phyloP scores from a whole-genome alignment of 176 grass and related monocot genomes.

The Echinochloa phyllopogon region DNA sequence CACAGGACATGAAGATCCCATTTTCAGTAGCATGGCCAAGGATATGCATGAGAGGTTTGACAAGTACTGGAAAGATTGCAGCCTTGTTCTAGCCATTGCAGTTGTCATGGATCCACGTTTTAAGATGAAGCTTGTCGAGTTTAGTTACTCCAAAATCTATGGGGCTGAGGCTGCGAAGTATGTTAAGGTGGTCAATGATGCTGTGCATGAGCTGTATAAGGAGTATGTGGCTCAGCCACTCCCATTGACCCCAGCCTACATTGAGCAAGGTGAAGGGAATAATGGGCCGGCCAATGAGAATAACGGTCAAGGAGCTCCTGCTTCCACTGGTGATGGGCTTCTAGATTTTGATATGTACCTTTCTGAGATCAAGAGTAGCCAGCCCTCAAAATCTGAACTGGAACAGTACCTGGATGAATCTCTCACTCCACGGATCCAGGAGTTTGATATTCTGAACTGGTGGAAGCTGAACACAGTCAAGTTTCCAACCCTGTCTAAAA shows the following conservation, averaged over 20 bases:
- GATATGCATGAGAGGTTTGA: conserved; percentile 88
- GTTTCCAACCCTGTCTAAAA: conserved; percentile 73
- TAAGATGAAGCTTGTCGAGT: conserved; percentile 90
- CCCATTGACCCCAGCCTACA: conserved; percentile 50
- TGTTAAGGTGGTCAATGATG: conserved; percentile 70
- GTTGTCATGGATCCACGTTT: conserved; percentile 91
- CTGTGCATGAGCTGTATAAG: conserved; percentile 64
- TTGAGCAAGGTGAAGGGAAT: conserved; percentile 36
- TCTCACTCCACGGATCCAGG: conserved; percentile 65
- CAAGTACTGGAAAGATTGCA: conserved; percentile 92
- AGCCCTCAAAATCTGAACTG: conserved; percentile 63
- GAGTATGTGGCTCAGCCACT: conserved; percentile 64
- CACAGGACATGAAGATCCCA: conserved; percentile 55
- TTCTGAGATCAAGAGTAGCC: conserved; percentile 61
- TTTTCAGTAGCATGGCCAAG: conserved; percentile 63
- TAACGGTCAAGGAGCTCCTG: background rate
- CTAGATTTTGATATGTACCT: conserved; percentile 80
- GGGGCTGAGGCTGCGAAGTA: conserved; percentile 63
- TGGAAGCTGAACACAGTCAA: conserved; percentile 79
- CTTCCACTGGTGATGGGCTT: conserved; percentile 50
- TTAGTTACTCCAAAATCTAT: conserved; percentile 87
- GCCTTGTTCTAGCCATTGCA: conserved; percentile 73
- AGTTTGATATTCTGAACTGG: conserved; percentile 77
- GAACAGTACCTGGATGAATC: conserved; percentile 82
- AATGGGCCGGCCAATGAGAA: conserved; percentile 33